Percentiles rank a stretch among this genome's conserved stretches.
phyloP scores from a whole-genome alignment of 2,329 filamentous ascomycete species.

The Teratosphaeria destructans region DNA sequence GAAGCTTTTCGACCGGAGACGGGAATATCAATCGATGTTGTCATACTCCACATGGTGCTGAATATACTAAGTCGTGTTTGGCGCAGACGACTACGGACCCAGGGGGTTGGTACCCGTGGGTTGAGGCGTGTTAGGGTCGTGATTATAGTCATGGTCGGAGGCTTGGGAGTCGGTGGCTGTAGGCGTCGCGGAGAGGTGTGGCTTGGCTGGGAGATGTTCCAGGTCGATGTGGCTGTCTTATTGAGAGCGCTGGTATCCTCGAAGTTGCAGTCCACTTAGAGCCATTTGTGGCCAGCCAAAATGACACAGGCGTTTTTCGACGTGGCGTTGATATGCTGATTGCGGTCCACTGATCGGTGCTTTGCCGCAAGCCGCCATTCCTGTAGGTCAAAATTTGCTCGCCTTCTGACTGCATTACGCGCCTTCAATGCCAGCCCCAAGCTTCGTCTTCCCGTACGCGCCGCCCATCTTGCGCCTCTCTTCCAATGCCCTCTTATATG shows the following conservation, averaged over 20 bases:
- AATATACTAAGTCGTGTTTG: neutral
- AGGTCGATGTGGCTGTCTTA: too few species aligned
- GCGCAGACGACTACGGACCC: neutral
- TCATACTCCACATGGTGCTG: neutral
- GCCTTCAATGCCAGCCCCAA: conserved; percentile 8
- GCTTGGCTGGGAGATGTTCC: too few species aligned
- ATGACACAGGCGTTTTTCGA: too few species aligned
- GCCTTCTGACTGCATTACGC: neutral
- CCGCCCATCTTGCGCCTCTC: conserved; percentile 66
- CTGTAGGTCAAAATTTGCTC: too few species aligned
- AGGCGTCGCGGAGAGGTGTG: too few species aligned
- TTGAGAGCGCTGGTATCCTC: too few species aligned
- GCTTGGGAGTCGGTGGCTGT: too few species aligned
- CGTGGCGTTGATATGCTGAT: too few species aligned
- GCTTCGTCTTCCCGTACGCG: conserved; percentile 62
- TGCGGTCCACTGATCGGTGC: neutral
- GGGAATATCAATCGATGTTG: neutral
- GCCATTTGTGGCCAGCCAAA: too few species aligned
- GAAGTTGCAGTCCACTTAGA: too few species aligned
- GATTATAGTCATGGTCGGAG: too few species aligned
- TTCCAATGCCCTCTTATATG: conserved; percentile 85
- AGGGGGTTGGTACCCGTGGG: neutral
- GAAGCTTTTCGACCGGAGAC: neutral
- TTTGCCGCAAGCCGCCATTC: too few species aligned
- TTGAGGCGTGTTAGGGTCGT: neutral